phyloP scores from a whole-genome alignment of 106 monocot species.

The Dendrobium catenatum region DNA sequence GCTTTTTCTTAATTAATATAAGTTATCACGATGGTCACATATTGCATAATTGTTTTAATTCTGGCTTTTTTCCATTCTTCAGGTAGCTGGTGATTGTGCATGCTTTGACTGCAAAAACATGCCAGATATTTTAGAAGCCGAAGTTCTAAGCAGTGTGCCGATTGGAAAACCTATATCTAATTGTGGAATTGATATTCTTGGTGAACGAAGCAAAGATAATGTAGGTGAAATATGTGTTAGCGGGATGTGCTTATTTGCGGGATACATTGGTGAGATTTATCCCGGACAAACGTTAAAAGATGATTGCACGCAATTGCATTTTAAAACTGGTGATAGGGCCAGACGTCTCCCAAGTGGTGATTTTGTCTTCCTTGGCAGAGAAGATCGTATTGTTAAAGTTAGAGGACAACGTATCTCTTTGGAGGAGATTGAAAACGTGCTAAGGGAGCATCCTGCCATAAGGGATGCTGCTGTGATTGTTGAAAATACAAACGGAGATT shows the following conservation, averaged over 20 bases:
- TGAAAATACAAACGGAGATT: conserved; percentile 16
- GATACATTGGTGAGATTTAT: conserved; percentile 51
- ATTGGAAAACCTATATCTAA: conserved; percentile 81
- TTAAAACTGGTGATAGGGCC: conserved; percentile 84
- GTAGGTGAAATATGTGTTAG: conserved; percentile 74
- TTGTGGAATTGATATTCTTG: conserved; percentile 48
- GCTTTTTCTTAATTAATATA: not conserved
- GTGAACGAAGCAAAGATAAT: conserved; percentile 27
- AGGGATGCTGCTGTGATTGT: conserved; percentile 58
- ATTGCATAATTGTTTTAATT: too few species aligned
- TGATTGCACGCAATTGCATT: conserved; percentile 16
- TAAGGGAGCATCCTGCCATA: conserved; percentile 66
- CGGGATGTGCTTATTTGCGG: conserved; percentile 71
- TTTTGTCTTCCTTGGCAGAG: conserved; percentile 64
- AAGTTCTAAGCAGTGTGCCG: conserved; percentile 55
- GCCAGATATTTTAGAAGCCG: conserved; percentile 39
- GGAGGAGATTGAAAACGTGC: conserved; percentile 67
- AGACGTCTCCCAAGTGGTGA: conserved; percentile 64
- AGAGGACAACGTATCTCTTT: conserved; percentile 77
- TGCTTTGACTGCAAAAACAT: conserved; percentile 84
- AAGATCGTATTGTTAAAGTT: conserved; percentile 73
- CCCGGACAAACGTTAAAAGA: conserved; percentile 7
- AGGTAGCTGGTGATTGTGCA: conserved; percentile 92
- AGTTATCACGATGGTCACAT: not conserved
- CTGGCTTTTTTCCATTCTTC: conserved; percentile 13